Conservation (phyloP, 192 early-diverging fungal genomes). For the Rhizophagus clarus region DNA sequence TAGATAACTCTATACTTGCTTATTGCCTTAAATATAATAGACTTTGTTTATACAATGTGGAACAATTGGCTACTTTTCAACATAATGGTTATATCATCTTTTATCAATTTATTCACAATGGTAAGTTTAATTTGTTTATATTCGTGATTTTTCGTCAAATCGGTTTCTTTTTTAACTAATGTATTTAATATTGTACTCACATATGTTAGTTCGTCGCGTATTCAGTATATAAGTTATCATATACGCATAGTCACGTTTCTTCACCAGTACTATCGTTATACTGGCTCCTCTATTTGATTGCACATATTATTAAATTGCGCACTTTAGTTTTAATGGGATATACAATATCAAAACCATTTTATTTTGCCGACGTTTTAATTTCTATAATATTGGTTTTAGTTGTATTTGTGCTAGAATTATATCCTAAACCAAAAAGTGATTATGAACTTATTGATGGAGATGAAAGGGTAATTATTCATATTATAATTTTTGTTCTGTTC, state of each 20-base stretch:
- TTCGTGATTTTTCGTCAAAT: not conserved
- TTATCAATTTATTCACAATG: slow-evolving; percentile 34
- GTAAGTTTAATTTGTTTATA: slow-evolving; percentile 28
- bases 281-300: slow-evolving; percentile 52
- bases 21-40: slow-evolving; percentile 20
- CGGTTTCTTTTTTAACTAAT: not conserved
- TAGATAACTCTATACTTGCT: slow-evolving; percentile 33
- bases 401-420: slow-evolving; percentile 28
- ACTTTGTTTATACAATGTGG: not conserved
- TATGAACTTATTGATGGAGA: slow-evolving; percentile 8
- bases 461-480: slow-evolving; percentile 7
- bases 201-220: slow-evolving; percentile 33
- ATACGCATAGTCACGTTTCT: slow-evolving; percentile 40
- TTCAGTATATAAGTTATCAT: slow-evolving; percentile 38
- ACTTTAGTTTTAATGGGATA: slow-evolving; percentile 34
- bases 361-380: not conserved
- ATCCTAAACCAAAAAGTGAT: slow-evolving; percentile 14
- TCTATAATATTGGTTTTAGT: slow-evolving; percentile 27
- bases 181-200: not conserved
- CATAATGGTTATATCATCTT: slow-evolving; percentile 31
- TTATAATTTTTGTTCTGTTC: not conserved
- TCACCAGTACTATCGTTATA: slow-evolving; percentile 62
- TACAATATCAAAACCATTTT: no score
- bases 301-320: slow-evolving; percentile 45
- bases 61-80: slow-evolving; percentile 23